Evolutionary conservation across 1,284 basidiomycete species (phyloP).

Genomic region (Taiwanofungus camphoratus): DNA sequence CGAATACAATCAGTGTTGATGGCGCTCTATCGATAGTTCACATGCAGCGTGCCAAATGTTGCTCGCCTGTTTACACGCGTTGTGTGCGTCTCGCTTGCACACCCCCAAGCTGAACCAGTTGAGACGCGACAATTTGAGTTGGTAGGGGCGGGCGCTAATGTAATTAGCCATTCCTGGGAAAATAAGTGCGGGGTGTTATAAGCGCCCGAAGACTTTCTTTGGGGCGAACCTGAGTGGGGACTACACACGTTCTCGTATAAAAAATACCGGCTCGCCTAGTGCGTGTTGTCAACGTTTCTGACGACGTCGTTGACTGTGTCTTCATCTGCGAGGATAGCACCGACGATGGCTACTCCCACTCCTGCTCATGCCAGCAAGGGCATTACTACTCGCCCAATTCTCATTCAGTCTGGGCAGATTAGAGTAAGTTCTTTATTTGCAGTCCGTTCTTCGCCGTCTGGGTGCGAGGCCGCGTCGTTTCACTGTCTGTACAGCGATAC

Average conservation of each 20-base stretch:
- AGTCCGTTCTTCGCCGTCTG: not conserved
- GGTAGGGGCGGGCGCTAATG: too few species aligned
- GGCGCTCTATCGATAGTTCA: too few species aligned
- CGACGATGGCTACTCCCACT: conserved; percentile 25
- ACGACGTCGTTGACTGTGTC: conserved; percentile 18
- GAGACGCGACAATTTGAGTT: too few species aligned
- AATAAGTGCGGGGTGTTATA: too few species aligned
- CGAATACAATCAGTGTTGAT: too few species aligned
- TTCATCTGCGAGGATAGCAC: conserved; percentile 21
- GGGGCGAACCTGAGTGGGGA: conserved; percentile 7
- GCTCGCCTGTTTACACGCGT: too few species aligned
- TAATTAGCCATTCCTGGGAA: too few species aligned
- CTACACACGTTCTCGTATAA: not conserved
- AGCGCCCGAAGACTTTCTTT: conserved; percentile 10
- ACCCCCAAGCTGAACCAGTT: too few species aligned
- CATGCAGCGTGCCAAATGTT: too few species aligned
- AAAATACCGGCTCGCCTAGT: not conserved
- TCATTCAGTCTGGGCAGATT: conserved; percentile 53
- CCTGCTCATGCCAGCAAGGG: conserved; percentile 14
- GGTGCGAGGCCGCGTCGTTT: not conserved
- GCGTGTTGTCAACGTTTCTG: conserved; percentile 3
- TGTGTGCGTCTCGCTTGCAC: too few species aligned
- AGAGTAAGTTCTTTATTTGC: conserved; percentile 51
- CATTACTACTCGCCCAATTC: conserved; percentile 59
- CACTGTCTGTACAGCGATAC: not conserved